Conservation (phyloP, 2,329 filamentous ascomycete species). For the Pseudogymnoascus sp. region DNA sequence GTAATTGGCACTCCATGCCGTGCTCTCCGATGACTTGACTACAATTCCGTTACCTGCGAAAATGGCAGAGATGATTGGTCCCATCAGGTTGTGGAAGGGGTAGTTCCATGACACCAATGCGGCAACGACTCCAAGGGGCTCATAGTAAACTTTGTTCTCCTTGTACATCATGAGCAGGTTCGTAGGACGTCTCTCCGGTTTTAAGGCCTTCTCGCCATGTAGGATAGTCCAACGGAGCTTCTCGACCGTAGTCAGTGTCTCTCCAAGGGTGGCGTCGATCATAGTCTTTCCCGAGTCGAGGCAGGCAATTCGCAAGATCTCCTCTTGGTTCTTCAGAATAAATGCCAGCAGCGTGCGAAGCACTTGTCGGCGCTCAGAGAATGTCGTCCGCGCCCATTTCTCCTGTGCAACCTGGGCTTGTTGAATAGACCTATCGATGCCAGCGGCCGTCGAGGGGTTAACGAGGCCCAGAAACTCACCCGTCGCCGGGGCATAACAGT, state of each 20-base stretch:
- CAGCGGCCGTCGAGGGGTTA: conserved; percentile 68
- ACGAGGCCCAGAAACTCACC: conserved; percentile 74
- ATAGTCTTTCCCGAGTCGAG: conserved; percentile 95
- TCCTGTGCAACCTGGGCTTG: conserved; percentile 68
- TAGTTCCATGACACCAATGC: conserved; percentile 98
- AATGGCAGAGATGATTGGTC: conserved; percentile 81
- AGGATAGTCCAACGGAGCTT: conserved; percentile 91
- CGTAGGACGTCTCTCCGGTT: conserved; percentile 67
- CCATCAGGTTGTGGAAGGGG: conserved; percentile 90
- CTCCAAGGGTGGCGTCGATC: conserved; percentile 87
- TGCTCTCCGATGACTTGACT: conserved; percentile 92
- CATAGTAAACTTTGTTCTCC: conserved; percentile 81
- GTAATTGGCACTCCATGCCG: conserved; percentile 83
- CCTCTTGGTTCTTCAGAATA: conserved; percentile 81
- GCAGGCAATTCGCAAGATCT: conserved; percentile 78
- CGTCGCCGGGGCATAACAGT: conserved; percentile 86
- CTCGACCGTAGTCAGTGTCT: conserved; percentile 89
- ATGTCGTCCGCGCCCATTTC: conserved; percentile 72
- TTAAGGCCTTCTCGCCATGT: conserved; percentile 78
- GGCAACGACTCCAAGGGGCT: conserved; percentile 86
- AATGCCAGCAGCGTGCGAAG: conserved; percentile 75
- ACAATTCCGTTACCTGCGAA: conserved; percentile 89
- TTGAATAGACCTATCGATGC: conserved; percentile 72
- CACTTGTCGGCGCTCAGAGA: conserved; percentile 70
- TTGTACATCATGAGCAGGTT: conserved; percentile 96